phyloP scores from a whole-genome alignment of 805 yeast species.

The Kluyveromyces starmeri region DNA sequence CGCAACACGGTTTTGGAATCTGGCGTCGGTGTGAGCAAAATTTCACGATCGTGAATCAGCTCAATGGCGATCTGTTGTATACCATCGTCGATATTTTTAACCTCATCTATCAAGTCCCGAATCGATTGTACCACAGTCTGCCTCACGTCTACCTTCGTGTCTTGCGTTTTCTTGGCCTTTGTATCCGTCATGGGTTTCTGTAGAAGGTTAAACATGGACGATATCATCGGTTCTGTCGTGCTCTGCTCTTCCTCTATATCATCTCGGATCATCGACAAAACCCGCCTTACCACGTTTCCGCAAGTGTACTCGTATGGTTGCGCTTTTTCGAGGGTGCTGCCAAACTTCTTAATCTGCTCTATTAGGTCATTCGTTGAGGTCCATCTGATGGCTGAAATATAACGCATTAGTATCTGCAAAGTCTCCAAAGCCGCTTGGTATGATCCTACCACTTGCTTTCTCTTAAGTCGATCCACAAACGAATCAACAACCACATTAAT shows the following conservation, averaged over 20 bases:
- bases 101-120: conserved; percentile 85
- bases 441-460: conserved; percentile 79
- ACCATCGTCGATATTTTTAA: conserved; percentile 80
- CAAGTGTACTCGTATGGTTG: conserved; percentile 84
- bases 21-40: conserved; percentile 84
- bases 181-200: conserved; percentile 36
- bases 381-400: conserved; percentile 88
- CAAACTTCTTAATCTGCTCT: conserved; percentile 61
- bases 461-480: conserved; percentile 53
- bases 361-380: conserved; percentile 64
- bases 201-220: conserved; percentile 80
- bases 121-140: conserved; percentile 87
- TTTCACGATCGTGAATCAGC: conserved; percentile 86
- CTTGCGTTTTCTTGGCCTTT: conserved; percentile 16
- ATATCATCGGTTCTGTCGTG: conserved; percentile 45
- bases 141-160: conserved; percentile 51
- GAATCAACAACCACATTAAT: conserved; percentile 35
- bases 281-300: conserved; percentile 87
- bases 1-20: conserved; percentile 82
- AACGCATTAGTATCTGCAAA: conserved; percentile 78
- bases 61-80: conserved; percentile 87
- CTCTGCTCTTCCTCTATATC: conserved; percentile 51
- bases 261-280: conserved; percentile 77
- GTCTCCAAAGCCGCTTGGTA: conserved; percentile 78
- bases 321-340: conserved; percentile 60